Evolutionary conservation across 768 basidiomycete genomes (phyloP).

Genomic region (Solioccasus polychromus): DNA sequence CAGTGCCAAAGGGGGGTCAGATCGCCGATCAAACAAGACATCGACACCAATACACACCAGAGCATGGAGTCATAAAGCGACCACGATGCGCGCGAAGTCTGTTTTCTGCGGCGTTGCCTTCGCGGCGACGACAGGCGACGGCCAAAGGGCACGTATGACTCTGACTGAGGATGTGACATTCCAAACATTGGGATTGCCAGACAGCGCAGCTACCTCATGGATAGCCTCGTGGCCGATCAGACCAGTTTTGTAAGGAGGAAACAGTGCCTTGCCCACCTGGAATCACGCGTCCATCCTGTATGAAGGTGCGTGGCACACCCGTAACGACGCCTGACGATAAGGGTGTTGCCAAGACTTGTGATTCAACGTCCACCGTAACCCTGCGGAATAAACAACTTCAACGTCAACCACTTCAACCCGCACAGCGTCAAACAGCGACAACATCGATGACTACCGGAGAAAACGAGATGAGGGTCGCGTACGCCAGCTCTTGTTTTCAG

Average conservation of each 20-base stretch:
- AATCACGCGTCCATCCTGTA: background rate
- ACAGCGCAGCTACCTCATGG: constrained; percentile 12
- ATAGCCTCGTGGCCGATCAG: constrained; percentile 9
- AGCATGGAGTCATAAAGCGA: background rate
- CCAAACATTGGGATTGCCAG: background rate
- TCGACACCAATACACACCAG: background rate
- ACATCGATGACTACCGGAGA: constrained; percentile 10
- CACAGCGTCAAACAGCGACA: background rate
- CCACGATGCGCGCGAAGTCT: too few species aligned
- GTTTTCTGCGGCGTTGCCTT: too few species aligned
- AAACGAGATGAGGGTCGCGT: constrained; percentile 20
- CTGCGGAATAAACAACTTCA: background rate
- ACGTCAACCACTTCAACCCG: background rate
- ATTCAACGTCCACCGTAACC: background rate
- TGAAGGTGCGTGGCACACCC: background rate
- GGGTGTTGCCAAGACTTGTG: background rate
- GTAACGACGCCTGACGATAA: background rate
- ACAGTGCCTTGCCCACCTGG: constrained; percentile 2
- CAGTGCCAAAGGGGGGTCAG: background rate
- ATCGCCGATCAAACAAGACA: constrained; percentile 11
- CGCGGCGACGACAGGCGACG: too few species aligned
- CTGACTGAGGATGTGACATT: background rate
- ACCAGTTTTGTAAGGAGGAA: background rate
- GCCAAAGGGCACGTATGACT: background rate
- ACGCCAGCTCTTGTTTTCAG: constrained; percentile 1